A percentile compares a stretch with the other conserved stretches of the same genome.
phyloP scores from a whole-genome alignment of 2,329 filamentous ascomycete species.

The Curvularia lunata region DNA sequence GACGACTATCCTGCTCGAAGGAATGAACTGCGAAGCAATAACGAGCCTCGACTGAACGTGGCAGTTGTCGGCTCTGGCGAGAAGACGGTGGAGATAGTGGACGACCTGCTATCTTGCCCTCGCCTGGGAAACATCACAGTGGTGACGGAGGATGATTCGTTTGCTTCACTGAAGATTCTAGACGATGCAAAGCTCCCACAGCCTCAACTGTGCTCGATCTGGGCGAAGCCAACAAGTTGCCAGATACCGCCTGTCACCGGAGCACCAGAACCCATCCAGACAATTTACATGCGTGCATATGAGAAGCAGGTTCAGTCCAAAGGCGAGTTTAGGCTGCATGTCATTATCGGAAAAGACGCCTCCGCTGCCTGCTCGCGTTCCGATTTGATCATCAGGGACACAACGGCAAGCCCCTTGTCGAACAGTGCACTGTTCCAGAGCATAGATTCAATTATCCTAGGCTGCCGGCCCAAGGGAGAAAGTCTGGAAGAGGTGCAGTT shows the following conservation, averaged over 20 bases:
- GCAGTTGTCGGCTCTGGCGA: constrained; percentile 41
- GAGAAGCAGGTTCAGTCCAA: constrained; percentile 47
- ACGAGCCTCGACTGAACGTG: constrained; percentile 39
- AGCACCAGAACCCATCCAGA: constrained; percentile 40
- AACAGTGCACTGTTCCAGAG: constrained; percentile 36
- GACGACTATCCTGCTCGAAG: constrained; percentile 41
- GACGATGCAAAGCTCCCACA: constrained; percentile 34
- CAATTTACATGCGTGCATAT: constrained; percentile 45
- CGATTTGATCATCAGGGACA: constrained; percentile 43
- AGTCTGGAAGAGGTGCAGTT: constrained; percentile 49
- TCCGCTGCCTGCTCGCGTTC: constrained; percentile 33
- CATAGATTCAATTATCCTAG: constrained; percentile 42
- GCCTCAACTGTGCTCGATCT: constrained; percentile 45
- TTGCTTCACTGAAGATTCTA: constrained; percentile 39
- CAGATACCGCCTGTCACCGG: constrained; percentile 27
- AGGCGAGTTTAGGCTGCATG: constrained; percentile 37
- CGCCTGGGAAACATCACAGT: constrained; percentile 46
- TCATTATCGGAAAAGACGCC: constrained; percentile 37
- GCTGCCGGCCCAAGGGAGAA: constrained; percentile 45
- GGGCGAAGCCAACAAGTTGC: constrained; percentile 38
- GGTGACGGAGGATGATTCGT: constrained; percentile 42
- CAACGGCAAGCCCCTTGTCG: constrained; percentile 19
- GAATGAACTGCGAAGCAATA: constrained; percentile 37
- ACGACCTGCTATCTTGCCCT: constrained; percentile 43
- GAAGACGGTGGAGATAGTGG: constrained; percentile 39